Conservation (phyloP, 352 stramenopile genomes). For the Globisporangium yorkense region DNA sequence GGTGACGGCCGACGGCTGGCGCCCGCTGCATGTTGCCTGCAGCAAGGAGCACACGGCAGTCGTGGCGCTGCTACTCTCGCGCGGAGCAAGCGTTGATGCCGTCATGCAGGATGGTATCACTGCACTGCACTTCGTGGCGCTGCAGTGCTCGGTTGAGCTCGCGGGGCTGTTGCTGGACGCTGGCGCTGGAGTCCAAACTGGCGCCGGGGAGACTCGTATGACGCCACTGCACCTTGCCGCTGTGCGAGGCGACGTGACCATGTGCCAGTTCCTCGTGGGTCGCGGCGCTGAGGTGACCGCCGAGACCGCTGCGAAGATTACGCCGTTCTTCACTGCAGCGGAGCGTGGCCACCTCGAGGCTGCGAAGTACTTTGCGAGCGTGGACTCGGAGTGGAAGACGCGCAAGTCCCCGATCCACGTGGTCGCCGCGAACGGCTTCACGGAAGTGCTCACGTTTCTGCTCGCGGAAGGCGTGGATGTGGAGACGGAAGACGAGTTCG, state of each 20-base stretch:
- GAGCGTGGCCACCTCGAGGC: slow-evolving; percentile 14
- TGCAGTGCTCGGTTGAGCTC: slow-evolving; percentile 2
- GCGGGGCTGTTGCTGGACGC: slow-evolving; percentile 1
- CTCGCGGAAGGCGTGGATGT: slow-evolving; percentile 4
- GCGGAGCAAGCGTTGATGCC: slow-evolving; percentile 4
- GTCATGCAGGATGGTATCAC: slow-evolving; percentile 6
- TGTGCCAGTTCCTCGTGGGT: slow-evolving; percentile 8
- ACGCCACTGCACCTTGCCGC: slow-evolving; percentile 9
- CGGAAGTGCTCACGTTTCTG: slow-evolving; percentile 2
- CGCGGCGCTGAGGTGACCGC: background rate
- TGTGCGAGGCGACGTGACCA: slow-evolving; percentile 3
- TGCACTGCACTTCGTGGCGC: slow-evolving; percentile 2
- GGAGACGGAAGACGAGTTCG: background rate
- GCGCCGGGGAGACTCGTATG: slow-evolving; percentile 3
- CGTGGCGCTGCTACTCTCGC: slow-evolving; percentile 4
- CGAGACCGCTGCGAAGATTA: background rate
- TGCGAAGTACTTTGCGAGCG: background rate
- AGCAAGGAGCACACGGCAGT: slow-evolving; percentile 4
- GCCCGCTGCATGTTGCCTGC: slow-evolving; percentile 7
- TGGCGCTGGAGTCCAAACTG: background rate
- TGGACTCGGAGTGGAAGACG: slow-evolving; percentile 4
- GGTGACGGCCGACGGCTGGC: slow-evolving; percentile 8
- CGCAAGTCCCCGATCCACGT: slow-evolving; percentile 10
- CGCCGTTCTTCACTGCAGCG: slow-evolving; percentile 8
- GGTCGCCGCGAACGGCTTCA: slow-evolving; percentile 8